Conservation (phyloP, 192 early-diverging fungal genomes). For the Coemansia sp. region DNA sequence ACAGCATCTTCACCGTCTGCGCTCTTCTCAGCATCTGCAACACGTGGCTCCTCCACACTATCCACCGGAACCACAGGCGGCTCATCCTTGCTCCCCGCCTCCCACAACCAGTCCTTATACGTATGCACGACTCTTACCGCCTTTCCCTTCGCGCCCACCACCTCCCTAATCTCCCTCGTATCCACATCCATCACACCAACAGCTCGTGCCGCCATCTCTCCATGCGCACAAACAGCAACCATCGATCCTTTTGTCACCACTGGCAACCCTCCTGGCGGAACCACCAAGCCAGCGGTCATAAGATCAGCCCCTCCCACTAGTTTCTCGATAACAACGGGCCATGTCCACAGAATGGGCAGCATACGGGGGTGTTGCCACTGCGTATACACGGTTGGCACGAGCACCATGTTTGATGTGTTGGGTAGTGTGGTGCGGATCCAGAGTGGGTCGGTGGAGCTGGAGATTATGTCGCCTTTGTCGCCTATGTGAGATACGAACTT, state of each 20-base stretch:
- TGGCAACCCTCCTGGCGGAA: conserved; percentile 30
- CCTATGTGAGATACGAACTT: conserved; percentile 68
- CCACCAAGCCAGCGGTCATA: conserved; percentile 39
- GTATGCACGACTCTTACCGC: conserved; percentile 75
- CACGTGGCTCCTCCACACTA: no score
- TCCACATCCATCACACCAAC: conserved; percentile 65
- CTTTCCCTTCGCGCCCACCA: conserved; percentile 69
- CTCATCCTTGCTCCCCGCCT: conserved; percentile 62
- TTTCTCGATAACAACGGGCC: conserved; percentile 65
- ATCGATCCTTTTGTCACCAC: conserved; percentile 29
- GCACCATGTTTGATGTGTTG: conserved; percentile 13
- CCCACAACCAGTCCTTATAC: conserved; percentile 78
- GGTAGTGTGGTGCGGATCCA: conserved; percentile 61
- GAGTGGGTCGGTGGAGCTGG: conserved; percentile 59
- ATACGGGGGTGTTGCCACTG: conserved; percentile 69
- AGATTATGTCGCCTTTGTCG: conserved; percentile 62
- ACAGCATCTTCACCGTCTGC: background rate
- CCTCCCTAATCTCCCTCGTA: conserved; percentile 48
- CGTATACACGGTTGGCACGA: conserved; percentile 76
- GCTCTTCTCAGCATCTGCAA: background rate
- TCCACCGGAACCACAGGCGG: conserved; percentile 54
- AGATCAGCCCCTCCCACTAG: conserved; percentile 72
- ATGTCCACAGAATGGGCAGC: conserved; percentile 66
- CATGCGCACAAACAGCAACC: conserved; percentile 36
- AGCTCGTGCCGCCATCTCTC: conserved; percentile 48